Base-by-base conservation (phyloP, 768 basidiomycete genomes). In the Tulasnella sp. region DNA sequence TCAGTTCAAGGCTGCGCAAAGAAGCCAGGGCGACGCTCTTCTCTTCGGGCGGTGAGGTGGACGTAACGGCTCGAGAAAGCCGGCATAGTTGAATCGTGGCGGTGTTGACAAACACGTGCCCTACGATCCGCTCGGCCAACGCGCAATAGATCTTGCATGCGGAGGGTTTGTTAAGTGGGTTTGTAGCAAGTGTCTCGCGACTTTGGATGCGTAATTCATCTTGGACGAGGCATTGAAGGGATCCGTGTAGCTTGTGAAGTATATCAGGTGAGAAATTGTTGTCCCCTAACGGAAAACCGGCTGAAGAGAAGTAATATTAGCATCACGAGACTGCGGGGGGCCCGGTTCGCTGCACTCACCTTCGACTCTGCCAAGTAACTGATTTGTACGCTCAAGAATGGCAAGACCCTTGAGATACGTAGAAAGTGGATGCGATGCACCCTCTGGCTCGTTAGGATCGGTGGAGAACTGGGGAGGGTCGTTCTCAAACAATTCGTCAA, bases 331-430 rank as follows among this genome's bases (percentile, higher is more conserved):
- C 34, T 31, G 17, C 50, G 21, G 5, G 11, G 11, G 2, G n/a
- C 6, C 25, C 32, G 5, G 7, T 27, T 23, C 15, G 32, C 23
- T n/a, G 32, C 9, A 9, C 55, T 25, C 39, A 53, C 52, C 39
- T 21, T 53, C 27, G 19, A 53, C 25, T 36, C 23, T 34, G n/a
- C 55, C 55, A 6, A 57, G 42, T 8, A 57, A 36, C 42, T 36
- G n/a, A n/a, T 57, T 45, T 12, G 55, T 31, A 14, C 42, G 42
- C n/a, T 57, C 55, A 19, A 57, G 40, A 23, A 57, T 9, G 11
- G 45, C 55, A 27, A 57, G 27, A 32, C 55, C 55, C 29, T 57
- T 57, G 34, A 57, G 55, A 32, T 43, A 45, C 4, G 55, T 57
- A 2, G 55, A 19, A 6, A 48, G 45, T 25, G 41, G 55, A 19